These are phyloP conservation scores for Podosphaera fusca DNA, from an alignment of 2,329 filamentous ascomycete genomes.

Conservation along the genomic window DNA sequence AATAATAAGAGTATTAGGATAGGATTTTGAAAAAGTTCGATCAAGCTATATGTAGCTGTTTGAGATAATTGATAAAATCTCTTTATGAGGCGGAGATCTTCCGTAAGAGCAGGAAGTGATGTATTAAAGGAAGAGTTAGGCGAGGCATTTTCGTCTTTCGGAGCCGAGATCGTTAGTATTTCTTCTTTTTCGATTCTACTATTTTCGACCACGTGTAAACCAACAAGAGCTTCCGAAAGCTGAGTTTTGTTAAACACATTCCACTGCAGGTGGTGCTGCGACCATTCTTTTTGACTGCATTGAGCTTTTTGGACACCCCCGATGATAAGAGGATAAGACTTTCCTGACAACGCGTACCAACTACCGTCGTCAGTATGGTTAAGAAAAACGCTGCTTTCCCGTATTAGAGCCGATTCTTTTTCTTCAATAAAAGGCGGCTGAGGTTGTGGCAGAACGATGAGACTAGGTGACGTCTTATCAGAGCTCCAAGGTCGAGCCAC, in stretches of 20 bases:
- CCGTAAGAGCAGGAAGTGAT: conserved; percentile 15
- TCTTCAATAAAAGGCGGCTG: conserved; percentile 31
- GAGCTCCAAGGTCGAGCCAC: conserved; percentile 52
- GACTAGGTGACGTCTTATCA: conserved; percentile 43
- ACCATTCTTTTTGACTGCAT: conserved; percentile 31
- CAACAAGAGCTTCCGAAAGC: conserved; percentile 39
- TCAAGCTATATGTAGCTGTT: conserved; percentile 24
- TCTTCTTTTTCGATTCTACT: conserved; percentile 10
- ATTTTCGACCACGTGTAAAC: conserved; percentile 42
- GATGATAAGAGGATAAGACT: conserved; percentile 64
- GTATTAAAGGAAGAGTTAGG: conserved; percentile 10
- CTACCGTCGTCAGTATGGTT: conserved; percentile 70
- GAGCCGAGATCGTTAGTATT: conserved; percentile 23
- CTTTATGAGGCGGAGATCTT: conserved; percentile 21
- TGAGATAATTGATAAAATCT: conserved; percentile 28
- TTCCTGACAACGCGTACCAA: conserved; percentile 86
- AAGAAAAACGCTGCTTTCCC: conserved; percentile 51
- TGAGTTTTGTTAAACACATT: conserved; percentile 20
- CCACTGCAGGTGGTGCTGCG: conserved; percentile 19
- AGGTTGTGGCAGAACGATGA: conserved; percentile 74
- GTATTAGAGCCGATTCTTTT: conserved; percentile 25
- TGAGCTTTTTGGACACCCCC: conserved; percentile 30
- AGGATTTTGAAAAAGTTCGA: conserved; percentile 33
- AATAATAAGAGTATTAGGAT: conserved; percentile 17
- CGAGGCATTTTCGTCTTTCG: conserved; percentile 8